phyloP scores from a whole-genome alignment of 306 rosid genomes.

The Gastrolobium bilobum region DNA sequence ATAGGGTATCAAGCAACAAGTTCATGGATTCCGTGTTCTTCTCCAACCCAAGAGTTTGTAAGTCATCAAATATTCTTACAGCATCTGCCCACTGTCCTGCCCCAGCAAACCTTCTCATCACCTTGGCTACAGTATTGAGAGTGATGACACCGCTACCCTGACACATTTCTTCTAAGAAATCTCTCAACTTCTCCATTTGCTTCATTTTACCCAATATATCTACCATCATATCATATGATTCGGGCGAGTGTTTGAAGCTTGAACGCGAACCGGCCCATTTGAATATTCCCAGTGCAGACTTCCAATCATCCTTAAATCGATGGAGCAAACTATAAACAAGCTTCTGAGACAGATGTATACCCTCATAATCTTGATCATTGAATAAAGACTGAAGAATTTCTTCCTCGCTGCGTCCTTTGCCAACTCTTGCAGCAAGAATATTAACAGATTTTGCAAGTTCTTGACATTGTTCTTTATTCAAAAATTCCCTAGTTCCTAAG shows the following conservation, averaged over 20 bases:
- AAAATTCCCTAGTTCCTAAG: constrained; percentile 42
- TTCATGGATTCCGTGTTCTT: constrained; percentile 84
- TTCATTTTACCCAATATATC: constrained; percentile 87
- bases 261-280: constrained; percentile 74
- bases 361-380: constrained; percentile 58
- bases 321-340: constrained; percentile 61
- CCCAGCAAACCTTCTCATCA: constrained; percentile 82
- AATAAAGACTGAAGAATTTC: constrained; percentile 64
- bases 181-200: constrained; percentile 68
- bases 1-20: constrained; percentile 84
- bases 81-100: constrained; percentile 87
- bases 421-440: constrained; percentile 61
- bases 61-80: constrained; percentile 73
- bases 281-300: constrained; percentile 81
- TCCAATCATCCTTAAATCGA: constrained; percentile 90
- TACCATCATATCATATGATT: constrained; percentile 69
- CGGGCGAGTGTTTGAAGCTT: constrained; percentile 58
- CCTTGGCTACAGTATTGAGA: constrained; percentile 69
- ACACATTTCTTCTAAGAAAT: constrained; percentile 69
- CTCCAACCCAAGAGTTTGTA: constrained; percentile 72
- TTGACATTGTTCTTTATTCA: constrained; percentile 47
- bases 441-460: constrained; percentile 53
- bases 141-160: constrained; percentile 47
- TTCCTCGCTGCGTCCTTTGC: constrained; percentile 61
- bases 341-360: constrained; percentile 54